A percentile compares a stretch with the other conserved stretches of the same genome.
Evolutionary conservation across 495 filamentous ascomycete species (phyloP).

Genomic region (Durotheca rogersii): DNA sequence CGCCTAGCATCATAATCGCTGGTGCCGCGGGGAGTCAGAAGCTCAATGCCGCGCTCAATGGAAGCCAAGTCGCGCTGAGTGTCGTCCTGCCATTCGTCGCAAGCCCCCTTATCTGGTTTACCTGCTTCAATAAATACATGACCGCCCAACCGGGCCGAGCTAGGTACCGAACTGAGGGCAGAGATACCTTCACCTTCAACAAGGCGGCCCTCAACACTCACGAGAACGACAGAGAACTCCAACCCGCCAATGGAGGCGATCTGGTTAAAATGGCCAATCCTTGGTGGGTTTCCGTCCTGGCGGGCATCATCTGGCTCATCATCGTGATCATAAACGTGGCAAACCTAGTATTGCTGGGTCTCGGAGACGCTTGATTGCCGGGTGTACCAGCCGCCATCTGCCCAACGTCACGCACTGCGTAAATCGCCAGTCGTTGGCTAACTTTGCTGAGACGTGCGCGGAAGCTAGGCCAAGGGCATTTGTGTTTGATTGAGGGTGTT

Average conservation of each 20-base stretch:
- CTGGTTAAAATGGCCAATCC: constrained; percentile 62
- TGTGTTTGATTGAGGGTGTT: no score
- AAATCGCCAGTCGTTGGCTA: not conserved
- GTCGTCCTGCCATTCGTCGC: constrained; percentile 79
- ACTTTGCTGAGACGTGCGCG: not conserved
- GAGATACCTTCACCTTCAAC: constrained; percentile 16
- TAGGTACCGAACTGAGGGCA: constrained; percentile 36
- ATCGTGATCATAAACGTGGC: constrained; percentile 74
- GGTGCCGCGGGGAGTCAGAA: constrained; percentile 72
- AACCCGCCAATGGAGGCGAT: constrained; percentile 11
- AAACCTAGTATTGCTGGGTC: constrained; percentile 65
- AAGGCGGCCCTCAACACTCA: constrained; percentile 4
- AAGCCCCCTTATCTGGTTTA: constrained; percentile 86
- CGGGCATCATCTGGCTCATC: constrained; percentile 63
- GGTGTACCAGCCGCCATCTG: not conserved
- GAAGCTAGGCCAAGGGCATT: no score
- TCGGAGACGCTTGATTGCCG: constrained; percentile 49
- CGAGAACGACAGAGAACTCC: constrained; percentile 22
- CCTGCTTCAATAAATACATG: constrained; percentile 80
- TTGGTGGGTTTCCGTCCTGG: constrained; percentile 55
- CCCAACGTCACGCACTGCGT: not conserved
- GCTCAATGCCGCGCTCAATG: constrained; percentile 71
- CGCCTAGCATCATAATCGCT: constrained; percentile 79
- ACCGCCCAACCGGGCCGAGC: constrained; percentile 53
- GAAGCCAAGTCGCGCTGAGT: constrained; percentile 76